Base-by-base conservation (phyloP, 2,329 filamentous ascomycete genomes). In the Sarocladiaceae sp. region DNA sequence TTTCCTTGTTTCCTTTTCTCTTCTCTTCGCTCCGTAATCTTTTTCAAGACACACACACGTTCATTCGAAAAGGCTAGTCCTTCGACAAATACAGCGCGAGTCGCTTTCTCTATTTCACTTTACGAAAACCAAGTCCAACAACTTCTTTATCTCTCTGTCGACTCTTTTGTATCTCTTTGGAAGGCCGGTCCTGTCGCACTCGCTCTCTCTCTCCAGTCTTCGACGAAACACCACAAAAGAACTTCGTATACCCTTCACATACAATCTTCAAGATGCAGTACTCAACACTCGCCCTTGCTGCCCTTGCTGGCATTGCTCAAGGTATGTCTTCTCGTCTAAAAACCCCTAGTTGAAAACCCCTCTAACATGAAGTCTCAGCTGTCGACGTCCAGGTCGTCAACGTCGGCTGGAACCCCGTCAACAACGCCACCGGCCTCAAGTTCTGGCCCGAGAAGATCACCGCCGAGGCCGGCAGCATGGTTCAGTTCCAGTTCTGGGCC, bases 391-490 rank as follows among this genome's bases (percentile, higher is more conserved):
- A 85, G 55, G 76, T 83, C 47, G 78, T 88, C 45, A 74, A 77
- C 50, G 85, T 89, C 46, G 76, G 76, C 50, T 62, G 66, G 52
- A 68, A 61, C 49, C 65, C 56, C 19, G 64, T 70, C 50, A 76
- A 76, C 57, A 69, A 73, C 53, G 68, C 67, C 37, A 63, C 63
- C 9, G 62, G 54, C 31, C 66, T 85, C 46, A 73, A 67, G 49
- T 90, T 80, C 70, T 78, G 67, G 50, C 86, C 86, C 32, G 71
- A 83, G 53, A 80, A 74, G 56, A 61, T 91, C 59, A 70, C 68
- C 50, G 85, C 81, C 24, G 60, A 65, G n/a, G 64, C 70, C 2
- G 85, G 86, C 51, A 70, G 75, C 53, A 73, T 79, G 66, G 70
- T 84, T 11, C 77, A 82, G 64, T 84, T 83, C 70, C 78, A 83